Evolutionary conservation across 1,284 basidiomycete species (phyloP).

Genomic region (Ustilago curta): DNA sequence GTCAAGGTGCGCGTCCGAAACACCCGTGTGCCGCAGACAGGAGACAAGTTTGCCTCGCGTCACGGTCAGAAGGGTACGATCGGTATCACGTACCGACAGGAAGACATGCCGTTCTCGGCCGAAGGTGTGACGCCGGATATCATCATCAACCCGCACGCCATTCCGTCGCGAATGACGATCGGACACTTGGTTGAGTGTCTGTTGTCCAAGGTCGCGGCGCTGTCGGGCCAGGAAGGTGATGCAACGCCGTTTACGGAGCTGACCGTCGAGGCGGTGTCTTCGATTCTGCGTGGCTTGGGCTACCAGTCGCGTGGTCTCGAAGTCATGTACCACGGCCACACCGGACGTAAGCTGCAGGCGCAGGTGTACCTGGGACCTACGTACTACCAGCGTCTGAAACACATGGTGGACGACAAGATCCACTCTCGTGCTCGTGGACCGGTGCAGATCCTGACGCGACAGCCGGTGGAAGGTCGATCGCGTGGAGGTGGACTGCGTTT

Average conservation of each 20-base stretch:
- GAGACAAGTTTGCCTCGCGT: conserved; percentile 99
- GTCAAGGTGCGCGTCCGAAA: conserved; percentile 97
- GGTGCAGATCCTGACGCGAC: conserved; percentile 95
- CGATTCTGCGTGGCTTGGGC: conserved; percentile 61
- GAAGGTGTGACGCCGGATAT: conserved; percentile 97
- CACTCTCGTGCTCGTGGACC: conserved; percentile 97
- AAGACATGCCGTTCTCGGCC: conserved; percentile 98
- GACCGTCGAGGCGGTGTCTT: conserved; percentile 83
- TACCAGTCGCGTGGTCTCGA: conserved; percentile 90
- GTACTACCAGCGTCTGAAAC: conserved; percentile 98
- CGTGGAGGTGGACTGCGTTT: conserved; percentile 98
- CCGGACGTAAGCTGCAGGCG: conserved; percentile 94
- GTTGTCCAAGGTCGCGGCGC: conserved; percentile 93
- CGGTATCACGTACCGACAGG: conserved; percentile 98
- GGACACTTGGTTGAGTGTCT: conserved; percentile 99
- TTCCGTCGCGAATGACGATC: conserved; percentile 99
- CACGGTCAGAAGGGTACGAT: conserved; percentile 99
- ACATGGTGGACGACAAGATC: conserved; percentile 99
- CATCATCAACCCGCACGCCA: conserved; percentile 99
- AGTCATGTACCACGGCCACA: conserved; percentile 99
- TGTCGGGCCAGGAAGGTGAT: conserved; percentile 96
- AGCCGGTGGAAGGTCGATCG: conserved; percentile 99
- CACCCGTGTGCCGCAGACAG: conserved; percentile 94
- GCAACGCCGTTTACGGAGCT: conserved; percentile 98
- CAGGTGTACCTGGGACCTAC: conserved; percentile 98